These are phyloP conservation scores for Leccinum subspadiceum DNA, from an alignment of 1,284 basidiomycete species.

Conservation along the genomic window DNA sequence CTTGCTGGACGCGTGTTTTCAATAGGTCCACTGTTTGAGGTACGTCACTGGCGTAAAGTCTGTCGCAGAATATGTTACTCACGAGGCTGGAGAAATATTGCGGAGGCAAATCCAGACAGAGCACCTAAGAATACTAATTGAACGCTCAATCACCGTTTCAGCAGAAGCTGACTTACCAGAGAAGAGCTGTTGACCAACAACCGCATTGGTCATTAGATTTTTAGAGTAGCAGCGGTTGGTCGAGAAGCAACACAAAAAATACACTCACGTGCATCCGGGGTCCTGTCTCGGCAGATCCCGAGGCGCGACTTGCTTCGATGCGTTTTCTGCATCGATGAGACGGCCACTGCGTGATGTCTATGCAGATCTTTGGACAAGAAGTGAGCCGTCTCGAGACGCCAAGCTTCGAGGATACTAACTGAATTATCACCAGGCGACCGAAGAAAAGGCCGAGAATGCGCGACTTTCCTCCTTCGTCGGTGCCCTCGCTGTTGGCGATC, in stretches of 20 bases:
- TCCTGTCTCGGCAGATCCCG: not conserved
- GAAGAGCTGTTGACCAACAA: slow-evolving; percentile 64
- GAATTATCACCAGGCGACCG: slow-evolving; percentile 70
- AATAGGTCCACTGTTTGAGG: slow-evolving; percentile 71
- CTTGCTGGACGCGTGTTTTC: slow-evolving; percentile 86
- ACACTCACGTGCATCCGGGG: not conserved
- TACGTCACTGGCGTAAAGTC: not conserved
- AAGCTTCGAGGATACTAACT: slow-evolving; percentile 4
- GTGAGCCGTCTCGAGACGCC: slow-evolving; percentile 20
- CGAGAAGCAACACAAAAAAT: not conserved
- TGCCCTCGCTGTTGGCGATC: slow-evolving; percentile 93
- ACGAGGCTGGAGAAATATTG: slow-evolving; percentile 77
- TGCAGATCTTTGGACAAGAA: slow-evolving; percentile 47
- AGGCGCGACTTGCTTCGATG: not conserved
- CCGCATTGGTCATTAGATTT: slow-evolving; percentile 24
- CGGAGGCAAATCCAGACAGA: slow-evolving; percentile 72
- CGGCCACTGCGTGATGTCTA: slow-evolving; percentile 35
- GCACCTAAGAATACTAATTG: slow-evolving; percentile 48
- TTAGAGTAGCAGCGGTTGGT: too few species aligned
- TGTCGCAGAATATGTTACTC: slow-evolving; percentile 20
- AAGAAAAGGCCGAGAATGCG: slow-evolving; percentile 98
- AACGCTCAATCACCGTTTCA: not conserved
- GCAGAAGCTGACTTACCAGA: slow-evolving; percentile 48
- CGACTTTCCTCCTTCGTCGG: slow-evolving; percentile 98
- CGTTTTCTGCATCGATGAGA: too few species aligned